Conservation (phyloP, 305 asterid species). For the Fraxinus xanthoxyloides region DNA sequence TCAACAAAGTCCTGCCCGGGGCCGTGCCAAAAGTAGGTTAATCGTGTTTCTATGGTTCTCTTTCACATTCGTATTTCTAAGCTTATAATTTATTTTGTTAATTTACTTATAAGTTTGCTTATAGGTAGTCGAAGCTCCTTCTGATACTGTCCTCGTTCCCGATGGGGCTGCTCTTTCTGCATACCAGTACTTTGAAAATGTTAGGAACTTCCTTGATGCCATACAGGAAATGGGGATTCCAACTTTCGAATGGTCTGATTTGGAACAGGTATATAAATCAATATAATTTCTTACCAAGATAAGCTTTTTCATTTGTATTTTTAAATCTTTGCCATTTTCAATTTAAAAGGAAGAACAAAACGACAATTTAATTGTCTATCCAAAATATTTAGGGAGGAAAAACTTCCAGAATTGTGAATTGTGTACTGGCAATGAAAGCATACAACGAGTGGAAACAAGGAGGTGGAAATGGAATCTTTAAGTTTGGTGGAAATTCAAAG, state of each 20-base stretch:
- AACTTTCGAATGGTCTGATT: slow-evolving; percentile 88
- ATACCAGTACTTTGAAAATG: slow-evolving; percentile 86
- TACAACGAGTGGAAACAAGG: slow-evolving; percentile 72
- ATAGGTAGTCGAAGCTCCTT: slow-evolving; percentile 87
- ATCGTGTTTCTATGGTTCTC: background rate
- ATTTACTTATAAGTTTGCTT: slow-evolving; percentile 25
- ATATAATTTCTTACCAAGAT: background rate
- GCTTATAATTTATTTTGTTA: background rate
- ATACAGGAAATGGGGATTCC: slow-evolving; percentile 81
- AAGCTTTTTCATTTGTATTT: background rate
- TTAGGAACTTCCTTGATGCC: slow-evolving; percentile 82
- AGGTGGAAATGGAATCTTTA: slow-evolving; percentile 74
- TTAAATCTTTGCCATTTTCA: slow-evolving; percentile 7
- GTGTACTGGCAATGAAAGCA: slow-evolving; percentile 75
- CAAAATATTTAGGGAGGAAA: slow-evolving; percentile 68
- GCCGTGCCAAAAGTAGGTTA: slow-evolving; percentile 72
- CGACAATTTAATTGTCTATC: background rate
- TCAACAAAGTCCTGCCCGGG: slow-evolving; percentile 80
- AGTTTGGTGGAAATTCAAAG: slow-evolving; percentile 62
- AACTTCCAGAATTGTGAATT: slow-evolving; percentile 71
- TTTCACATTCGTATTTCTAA: background rate
- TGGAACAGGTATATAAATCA: slow-evolving; percentile 61
- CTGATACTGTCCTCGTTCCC: slow-evolving; percentile 57
- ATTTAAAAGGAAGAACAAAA: background rate
- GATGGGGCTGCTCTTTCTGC: slow-evolving; percentile 98